These are phyloP conservation scores for Solanum sejunctum DNA, from an alignment of 257 asterid genomes.

Conservation along the genomic window DNA sequence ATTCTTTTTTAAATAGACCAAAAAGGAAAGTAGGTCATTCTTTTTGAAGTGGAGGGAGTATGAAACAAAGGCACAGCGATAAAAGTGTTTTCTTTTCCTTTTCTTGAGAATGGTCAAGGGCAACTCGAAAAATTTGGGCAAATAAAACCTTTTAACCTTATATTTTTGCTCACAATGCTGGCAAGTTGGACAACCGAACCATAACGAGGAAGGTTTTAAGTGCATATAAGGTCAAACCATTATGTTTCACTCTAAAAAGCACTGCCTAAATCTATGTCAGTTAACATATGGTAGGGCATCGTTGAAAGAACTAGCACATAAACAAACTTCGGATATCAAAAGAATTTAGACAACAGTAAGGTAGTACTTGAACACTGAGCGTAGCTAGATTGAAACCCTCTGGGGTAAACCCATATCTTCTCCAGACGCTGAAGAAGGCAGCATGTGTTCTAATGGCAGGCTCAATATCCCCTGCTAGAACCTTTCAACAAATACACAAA, in stretches of 20 bases:
- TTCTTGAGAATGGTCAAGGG: not conserved
- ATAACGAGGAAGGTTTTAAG: not conserved
- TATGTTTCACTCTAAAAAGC: not conserved
- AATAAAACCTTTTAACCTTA: not conserved
- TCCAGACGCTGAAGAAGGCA: conserved; percentile 97
- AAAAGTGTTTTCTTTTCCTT: not conserved
- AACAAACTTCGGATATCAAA: not conserved
- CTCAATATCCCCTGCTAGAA: conserved; percentile 94
- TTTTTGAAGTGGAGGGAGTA: too few relatives aligned
- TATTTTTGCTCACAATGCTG: not conserved
- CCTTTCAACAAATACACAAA: conserved; percentile 40
- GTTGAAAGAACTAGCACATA: not conserved
- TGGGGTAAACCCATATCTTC: conserved; percentile 90
- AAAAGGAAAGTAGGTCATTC: too few relatives aligned
- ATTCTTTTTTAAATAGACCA: too few relatives aligned
- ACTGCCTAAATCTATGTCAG: not conserved
- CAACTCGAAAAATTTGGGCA: not conserved
- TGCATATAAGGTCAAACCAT: not conserved
- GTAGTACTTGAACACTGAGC: conserved; percentile 67
- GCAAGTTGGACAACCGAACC: not conserved
- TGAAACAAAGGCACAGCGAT: not conserved
- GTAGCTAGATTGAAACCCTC: conserved; percentile 98
- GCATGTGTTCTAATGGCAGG: conserved; percentile 92
- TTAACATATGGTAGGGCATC: not conserved
- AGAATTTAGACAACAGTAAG: conserved; percentile 4